Percentiles rank a stretch among this genome's conserved stretches.
Evolutionary conservation across 2,329 filamentous ascomycete species (phyloP).

Genomic region (Ceratocystis papillata): DNA sequence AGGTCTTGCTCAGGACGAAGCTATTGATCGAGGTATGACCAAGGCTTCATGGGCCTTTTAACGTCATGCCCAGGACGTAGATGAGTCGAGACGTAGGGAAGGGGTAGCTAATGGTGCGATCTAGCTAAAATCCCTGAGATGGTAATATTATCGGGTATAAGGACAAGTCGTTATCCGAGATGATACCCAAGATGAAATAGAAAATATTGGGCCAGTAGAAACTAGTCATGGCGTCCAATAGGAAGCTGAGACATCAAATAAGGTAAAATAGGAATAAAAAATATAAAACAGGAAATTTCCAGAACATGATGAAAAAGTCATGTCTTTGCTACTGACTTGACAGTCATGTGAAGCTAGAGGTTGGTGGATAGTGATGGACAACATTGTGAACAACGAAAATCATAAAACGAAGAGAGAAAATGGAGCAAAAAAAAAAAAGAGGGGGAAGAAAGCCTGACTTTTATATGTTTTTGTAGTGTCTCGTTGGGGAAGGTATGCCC

Average conservation of each 20-base stretch:
- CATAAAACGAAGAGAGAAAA: not conserved
- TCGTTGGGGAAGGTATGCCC: not conserved
- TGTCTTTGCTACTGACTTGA: too few relatives aligned
- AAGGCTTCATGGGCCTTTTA: slow-evolving; percentile 31
- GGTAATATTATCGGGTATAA: not conserved
- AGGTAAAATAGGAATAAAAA: not conserved
- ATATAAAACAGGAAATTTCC: not conserved
- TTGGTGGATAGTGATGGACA: not conserved
- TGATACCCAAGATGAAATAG: not conserved
- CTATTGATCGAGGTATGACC: not conserved
- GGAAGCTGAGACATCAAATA: not conserved
- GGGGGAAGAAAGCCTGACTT: not conserved
- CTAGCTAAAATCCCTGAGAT: not conserved
- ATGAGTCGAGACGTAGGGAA: not conserved
- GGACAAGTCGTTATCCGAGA: not conserved
- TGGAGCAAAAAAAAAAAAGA: not conserved
- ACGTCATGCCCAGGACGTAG: slow-evolving; percentile 35
- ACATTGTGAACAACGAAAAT: not conserved
- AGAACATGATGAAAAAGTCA: not conserved
- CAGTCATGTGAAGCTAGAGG: not conserved
- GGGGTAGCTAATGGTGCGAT: not conserved
- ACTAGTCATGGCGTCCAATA: not conserved
- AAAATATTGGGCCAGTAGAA: not conserved
- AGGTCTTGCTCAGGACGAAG: slow-evolving; percentile 18
- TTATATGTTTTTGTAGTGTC: not conserved